Evolutionary conservation across 305 asterid genomes (phyloP), one percentile per base, ranked within the genome.

Genomic region (Fraxinus floribunda): DNA sequence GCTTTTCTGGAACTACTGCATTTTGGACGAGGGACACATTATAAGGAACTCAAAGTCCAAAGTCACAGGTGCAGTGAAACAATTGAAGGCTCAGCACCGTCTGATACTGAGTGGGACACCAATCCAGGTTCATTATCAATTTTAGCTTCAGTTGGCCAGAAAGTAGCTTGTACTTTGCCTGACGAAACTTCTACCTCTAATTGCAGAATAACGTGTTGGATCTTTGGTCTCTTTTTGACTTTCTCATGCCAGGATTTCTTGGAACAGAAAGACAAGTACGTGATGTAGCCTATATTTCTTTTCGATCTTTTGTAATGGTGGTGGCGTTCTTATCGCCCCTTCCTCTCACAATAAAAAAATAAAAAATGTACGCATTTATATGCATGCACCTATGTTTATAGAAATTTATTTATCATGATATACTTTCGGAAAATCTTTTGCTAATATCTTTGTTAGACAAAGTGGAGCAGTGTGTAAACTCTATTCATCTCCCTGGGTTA

Each of bases 191-290:
- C 80, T 81, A 38, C 82, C 86, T 82, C 82, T 66, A 68, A 79
- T 86, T 92, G 96, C 99, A 97, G 99, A 97, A 97, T 80, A 97
- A 97, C 82, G 98, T 97, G 78, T 88, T 97, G 95, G 99, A 97
- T 87, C 90, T 96, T 20, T 96, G 99, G 99, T 96, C 99, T 81
- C 97, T 96, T 82, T 96, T 96, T 87, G 99, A 96, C 94, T 96
- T 96, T 87, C 98, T 96, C 81, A 96, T 96, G 98, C 99, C 99
- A 35, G 99, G 99, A 83, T 96, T 96, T 89, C 99, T 96, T 83
- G 99, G 99, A 90, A 96, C 99, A 13, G 99, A 96, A 85, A 93
- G 98, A 94, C 99, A 97, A 86, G 99, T 97, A 93, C 80, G 94
- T 86, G 77, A 55, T 73, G 75, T 80, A 44, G 44, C 86, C 84